These are phyloP conservation scores for Cordyceps fumosorosea DNA, from an alignment of 2,329 filamentous ascomycete genomes.

Conservation along the genomic window DNA sequence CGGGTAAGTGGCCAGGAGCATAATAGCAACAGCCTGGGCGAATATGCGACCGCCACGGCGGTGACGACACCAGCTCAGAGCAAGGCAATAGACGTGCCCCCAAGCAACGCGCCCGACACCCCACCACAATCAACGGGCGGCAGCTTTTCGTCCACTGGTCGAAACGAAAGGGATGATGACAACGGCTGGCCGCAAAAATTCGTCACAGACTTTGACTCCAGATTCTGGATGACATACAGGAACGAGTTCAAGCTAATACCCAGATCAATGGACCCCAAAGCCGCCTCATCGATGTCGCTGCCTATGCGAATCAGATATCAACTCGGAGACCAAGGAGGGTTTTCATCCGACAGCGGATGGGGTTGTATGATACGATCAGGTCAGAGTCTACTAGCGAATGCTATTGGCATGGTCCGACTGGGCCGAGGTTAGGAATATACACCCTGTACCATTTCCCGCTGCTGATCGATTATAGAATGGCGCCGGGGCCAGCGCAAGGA, in stretches of 20 bases:
- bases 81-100: constrained; percentile 7
- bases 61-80: constrained; percentile 10
- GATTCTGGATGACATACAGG: constrained; percentile 94
- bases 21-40: constrained; percentile 19
- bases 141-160: constrained; percentile 45
- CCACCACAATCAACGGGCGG: constrained; percentile 43
- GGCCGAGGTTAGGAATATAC: constrained; percentile 60
- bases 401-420: constrained; percentile 63
- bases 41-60: neutral
- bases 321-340: constrained; percentile 70
- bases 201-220: constrained; percentile 85
- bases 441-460: neutral
- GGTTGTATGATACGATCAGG: constrained; percentile 98
- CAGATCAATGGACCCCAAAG: constrained; percentile 68
- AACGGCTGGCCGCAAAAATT: constrained; percentile 78
- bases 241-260: constrained; percentile 79
- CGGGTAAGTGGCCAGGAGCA: neutral
- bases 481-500: constrained; percentile 51
- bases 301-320: constrained; percentile 77
- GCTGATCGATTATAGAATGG: constrained; percentile 54
- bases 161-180: constrained; percentile 37
- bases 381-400: constrained; percentile 86
- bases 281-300: constrained; percentile 67
- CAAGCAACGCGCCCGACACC: constrained; percentile 33
- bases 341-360: constrained; percentile 93